These are phyloP conservation scores for Blastobotrys serpentis DNA, from an alignment of 1,139 yeast species.

Conservation along the genomic window DNA sequence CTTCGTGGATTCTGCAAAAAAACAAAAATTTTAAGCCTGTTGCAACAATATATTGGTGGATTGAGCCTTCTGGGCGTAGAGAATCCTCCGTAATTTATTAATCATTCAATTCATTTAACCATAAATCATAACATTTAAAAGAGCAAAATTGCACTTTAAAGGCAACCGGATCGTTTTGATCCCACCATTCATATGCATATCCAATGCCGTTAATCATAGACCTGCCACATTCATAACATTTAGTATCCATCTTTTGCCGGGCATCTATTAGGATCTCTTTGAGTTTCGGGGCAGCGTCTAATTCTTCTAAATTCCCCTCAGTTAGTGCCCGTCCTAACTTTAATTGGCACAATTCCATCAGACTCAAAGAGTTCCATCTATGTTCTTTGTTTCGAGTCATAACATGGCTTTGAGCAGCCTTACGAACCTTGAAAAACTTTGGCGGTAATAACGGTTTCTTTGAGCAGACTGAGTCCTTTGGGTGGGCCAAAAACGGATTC, in stretches of 20 bases:
- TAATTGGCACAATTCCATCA: conserved; percentile 15
- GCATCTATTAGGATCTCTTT: conserved; percentile 1
- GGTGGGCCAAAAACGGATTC: conserved; percentile 40
- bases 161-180: conserved; percentile 27
- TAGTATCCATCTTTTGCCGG: conserved; percentile 26
- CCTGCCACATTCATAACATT: conserved; percentile 51
- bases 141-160: conserved; percentile 28
- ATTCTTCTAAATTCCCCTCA: conserved; percentile 8
- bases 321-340: conserved; percentile 8
- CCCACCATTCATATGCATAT: conserved; percentile 63
- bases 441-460: conserved; percentile 5
- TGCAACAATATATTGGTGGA: too few relatives aligned
- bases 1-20: too few relatives aligned
- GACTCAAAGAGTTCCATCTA: background rate
- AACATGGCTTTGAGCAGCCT: conserved; percentile 2
- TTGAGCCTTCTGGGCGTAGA: too few relatives aligned
- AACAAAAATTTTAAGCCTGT: too few relatives aligned
- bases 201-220: conserved; percentile 52
- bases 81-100: too few relatives aligned
- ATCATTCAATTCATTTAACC: background rate
- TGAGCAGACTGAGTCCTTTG: conserved; percentile 8
- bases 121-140: conserved; percentile 20
- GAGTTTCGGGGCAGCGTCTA: conserved; percentile 7
- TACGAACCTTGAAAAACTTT: conserved; percentile 3
- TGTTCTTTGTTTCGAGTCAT: background rate